Conservation (phyloP, 164 flowering plant species). For the Tetrastigma voinierianum region DNA sequence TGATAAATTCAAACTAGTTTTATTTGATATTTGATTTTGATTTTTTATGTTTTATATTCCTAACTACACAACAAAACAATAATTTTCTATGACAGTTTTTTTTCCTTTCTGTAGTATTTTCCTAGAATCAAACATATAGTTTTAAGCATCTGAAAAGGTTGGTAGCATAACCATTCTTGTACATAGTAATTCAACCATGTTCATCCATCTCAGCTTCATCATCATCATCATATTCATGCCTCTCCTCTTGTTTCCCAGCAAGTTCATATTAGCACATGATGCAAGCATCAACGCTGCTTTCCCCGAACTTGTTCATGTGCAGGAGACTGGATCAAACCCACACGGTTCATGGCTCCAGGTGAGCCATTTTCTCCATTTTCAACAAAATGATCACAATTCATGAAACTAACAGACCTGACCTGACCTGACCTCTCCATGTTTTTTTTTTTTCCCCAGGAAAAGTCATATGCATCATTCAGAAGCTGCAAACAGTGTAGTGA, state of each 20-base stretch:
- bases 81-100: no score
- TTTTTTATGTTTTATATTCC: no score
- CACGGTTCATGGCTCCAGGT: constrained; percentile 82
- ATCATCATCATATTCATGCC: not conserved
- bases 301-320: constrained; percentile 71
- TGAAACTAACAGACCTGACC: no score
- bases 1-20: no score
- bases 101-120: no score
- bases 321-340: constrained; percentile 65
- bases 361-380: not conserved
- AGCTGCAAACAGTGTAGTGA: constrained; percentile 68
- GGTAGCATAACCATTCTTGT: not conserved
- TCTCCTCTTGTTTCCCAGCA: constrained; percentile 1
- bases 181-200: no score
- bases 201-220: no score
- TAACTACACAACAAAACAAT: no score
- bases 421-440: not conserved
- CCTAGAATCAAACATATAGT: no score
- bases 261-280: constrained; percentile 72
- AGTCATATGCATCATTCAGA: constrained; percentile 63
- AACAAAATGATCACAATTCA: no score
- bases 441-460: constrained; percentile 55
- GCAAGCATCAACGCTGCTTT: constrained; percentile 61
- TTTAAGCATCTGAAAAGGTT: no score
- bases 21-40: no score